Base-by-base conservation (phyloP, 192 early-diverging fungal species). In the Phycomyces nitens region DNA sequence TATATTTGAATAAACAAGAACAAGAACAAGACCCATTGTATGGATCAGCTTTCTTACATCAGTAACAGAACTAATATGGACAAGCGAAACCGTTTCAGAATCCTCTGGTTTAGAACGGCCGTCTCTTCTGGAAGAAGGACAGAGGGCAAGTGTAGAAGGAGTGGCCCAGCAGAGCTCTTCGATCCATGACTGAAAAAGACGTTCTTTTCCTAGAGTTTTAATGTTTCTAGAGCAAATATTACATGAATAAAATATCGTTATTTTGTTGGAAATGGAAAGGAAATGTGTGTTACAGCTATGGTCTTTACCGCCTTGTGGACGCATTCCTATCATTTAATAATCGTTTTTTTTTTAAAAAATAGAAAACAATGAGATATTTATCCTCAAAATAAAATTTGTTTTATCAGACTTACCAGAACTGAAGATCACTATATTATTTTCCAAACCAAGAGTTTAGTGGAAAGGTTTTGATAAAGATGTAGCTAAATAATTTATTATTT, bases 161-260 rank as follows among this genome's bases (percentile, higher is more conserved):
- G 40, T 43, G 5, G 26, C n/a, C 64, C 64, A 66, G 14, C 52
- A 56, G 9, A 52, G 7, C 43, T 56, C 64, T 21, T 58, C 56
- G 41, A 66, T 41, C 54, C 47, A 58, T 42, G 41, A 27, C 20
- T 44, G 38, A 29, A 26, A 60, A n/a, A 60, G 12, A 2, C 20
- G 34, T 6, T 40, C 34, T 42, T 42, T 39, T 42, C 18, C 56
- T 9, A 58, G 15, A 3, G 34, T 40, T 38, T 58, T 58, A 11
- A 58, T 58, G 15, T 40, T 58, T 58, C 56, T 41, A 3, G 1
- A 47, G 18, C 18, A 47, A 47, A n/a, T n/a, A 47, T 47, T n/a
- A 47, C 18, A 47, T n/a, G 12, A 47, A 47, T n/a, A n/a, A n/a
- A n/a, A n/a, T n/a, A n/a, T n/a, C n/a, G n/a, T n/a, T n/a, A n/a